A percentile compares a stretch with the other conserved stretches of the same genome.
These are phyloP conservation scores for Aspergillus fumigatiaffinis DNA, from an alignment of 2,329 filamentous ascomycete genomes.

Conservation along the genomic window DNA sequence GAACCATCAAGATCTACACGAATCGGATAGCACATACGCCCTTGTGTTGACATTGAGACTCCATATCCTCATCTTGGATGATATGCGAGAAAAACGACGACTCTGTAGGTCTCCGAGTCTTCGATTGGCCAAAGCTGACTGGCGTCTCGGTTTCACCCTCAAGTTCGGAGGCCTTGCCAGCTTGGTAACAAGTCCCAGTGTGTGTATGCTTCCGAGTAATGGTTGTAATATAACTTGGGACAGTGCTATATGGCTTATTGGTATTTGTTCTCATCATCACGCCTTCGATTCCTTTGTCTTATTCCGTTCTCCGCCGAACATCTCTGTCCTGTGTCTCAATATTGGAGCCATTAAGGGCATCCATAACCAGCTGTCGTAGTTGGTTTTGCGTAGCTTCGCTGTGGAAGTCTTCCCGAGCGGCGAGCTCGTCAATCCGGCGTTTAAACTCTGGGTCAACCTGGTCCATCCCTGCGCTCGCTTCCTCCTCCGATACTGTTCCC, in stretches of 20 bases:
- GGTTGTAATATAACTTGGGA: neutral
- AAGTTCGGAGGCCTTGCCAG: neutral
- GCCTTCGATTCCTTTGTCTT: constrained; percentile 20
- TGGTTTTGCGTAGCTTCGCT: constrained; percentile 75
- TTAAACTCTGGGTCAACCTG: constrained; percentile 79
- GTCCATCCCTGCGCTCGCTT: constrained; percentile 53
- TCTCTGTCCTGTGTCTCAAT: constrained; percentile 59
- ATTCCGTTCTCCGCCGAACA: constrained; percentile 60
- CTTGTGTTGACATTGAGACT: neutral
- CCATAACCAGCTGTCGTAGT: constrained; percentile 72
- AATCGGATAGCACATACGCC: neutral
- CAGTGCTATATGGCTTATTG: neutral
- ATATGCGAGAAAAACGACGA: neutral
- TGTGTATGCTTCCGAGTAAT: neutral
- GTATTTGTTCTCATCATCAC: constrained; percentile 3
- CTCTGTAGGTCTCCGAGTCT: neutral
- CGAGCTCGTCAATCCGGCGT: constrained; percentile 82
- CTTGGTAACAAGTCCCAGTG: neutral
- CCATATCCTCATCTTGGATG: neutral
- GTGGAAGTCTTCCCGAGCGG: constrained; percentile 77
- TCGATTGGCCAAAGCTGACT: neutral
- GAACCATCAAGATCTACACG: neutral
- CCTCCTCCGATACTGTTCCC: constrained; percentile 63
- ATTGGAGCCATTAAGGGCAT: constrained; percentile 68
- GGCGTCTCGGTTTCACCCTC: neutral